phyloP scores from a whole-genome alignment of 352 stramenopile genomes.

The Poterioochromonas sp. region DNA sequence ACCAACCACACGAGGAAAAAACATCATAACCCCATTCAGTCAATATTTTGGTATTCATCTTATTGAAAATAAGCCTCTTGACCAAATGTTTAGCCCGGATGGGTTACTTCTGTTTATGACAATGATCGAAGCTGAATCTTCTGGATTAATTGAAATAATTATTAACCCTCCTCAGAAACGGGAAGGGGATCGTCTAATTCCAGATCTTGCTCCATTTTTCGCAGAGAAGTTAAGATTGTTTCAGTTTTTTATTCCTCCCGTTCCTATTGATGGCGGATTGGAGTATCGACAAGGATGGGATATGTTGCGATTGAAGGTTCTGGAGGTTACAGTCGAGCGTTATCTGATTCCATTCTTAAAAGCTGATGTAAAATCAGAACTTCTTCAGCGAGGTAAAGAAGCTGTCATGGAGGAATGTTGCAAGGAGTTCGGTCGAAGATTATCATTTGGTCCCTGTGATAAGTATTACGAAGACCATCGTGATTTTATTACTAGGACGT shows the following conservation, averaged over 20 bases:
- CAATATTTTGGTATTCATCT: constrained; percentile 43
- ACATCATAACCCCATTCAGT: constrained; percentile 40
- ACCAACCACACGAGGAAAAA: constrained; percentile 36
- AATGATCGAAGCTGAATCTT: neutral
- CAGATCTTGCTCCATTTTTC: neutral
- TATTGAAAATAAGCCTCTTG: constrained; percentile 39
- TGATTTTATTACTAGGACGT: neutral
- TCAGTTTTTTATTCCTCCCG: neutral
- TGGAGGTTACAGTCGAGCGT: neutral
- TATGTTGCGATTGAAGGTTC: neutral
- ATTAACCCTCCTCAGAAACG: constrained; percentile 17
- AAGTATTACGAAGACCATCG: constrained; percentile 36
- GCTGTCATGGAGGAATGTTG: constrained; percentile 41
- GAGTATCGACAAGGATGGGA: constrained; percentile 6
- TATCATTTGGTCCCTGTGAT: constrained; percentile 33
- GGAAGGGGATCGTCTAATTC: too few relatives aligned
- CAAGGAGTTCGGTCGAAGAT: constrained; percentile 19
- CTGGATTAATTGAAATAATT: constrained; percentile 3
- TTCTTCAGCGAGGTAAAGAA: constrained; percentile 32
- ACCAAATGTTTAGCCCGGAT: constrained; percentile 30
- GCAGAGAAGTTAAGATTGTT: neutral
- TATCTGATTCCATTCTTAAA: constrained; percentile 2
- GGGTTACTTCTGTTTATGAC: neutral
- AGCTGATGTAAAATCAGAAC: neutral
- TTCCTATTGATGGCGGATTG: neutral